Conservation (phyloP, 352 stramenopile genomes). For the Phytophthora ohioensis region DNA sequence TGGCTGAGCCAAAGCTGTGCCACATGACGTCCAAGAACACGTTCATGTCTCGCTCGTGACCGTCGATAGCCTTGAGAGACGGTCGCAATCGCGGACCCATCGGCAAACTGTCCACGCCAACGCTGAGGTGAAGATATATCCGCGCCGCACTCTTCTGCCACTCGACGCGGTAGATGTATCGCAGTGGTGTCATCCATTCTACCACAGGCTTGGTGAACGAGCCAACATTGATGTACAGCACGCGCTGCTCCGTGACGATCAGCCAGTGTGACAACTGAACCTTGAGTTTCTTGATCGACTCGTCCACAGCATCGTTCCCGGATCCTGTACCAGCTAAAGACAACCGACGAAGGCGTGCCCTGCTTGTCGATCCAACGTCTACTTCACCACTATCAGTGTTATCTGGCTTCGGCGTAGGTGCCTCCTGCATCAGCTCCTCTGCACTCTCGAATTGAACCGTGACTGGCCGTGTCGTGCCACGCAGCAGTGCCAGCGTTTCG, state of each 20-base stretch:
- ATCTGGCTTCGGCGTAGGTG: conserved; percentile 19
- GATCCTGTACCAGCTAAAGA: conserved; percentile 26
- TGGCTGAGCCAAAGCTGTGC: conserved; percentile 85
- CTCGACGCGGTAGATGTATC: conserved; percentile 87
- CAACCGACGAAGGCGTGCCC: conserved; percentile 32
- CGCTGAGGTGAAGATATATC: conserved; percentile 83
- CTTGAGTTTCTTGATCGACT: conserved; percentile 57
- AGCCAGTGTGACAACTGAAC: conserved; percentile 87
- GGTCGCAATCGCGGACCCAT: conserved; percentile 78
- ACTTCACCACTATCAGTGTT: conserved; percentile 24
- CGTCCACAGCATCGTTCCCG: conserved; percentile 33
- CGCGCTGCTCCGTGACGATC: conserved; percentile 89
- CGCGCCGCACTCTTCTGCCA: conserved; percentile 61
- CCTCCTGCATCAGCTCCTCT: conserved; percentile 67
- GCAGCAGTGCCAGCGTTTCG: conserved; percentile 82
- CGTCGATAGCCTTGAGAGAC: conserved; percentile 73
- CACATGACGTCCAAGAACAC: conserved; percentile 91
- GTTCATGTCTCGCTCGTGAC: conserved; percentile 88
- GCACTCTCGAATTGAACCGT: conserved; percentile 85
- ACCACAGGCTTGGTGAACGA: conserved; percentile 81
- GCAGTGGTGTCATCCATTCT: conserved; percentile 91
- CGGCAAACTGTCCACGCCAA: conserved; percentile 86
- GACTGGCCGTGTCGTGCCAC: conserved; percentile 75
- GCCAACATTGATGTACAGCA: conserved; percentile 87
- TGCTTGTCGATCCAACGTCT: conserved; percentile 35